These are phyloP conservation scores for Amanita thiersii DNA, from an alignment of 768 basidiomycete genomes.

Conservation along the genomic window DNA sequence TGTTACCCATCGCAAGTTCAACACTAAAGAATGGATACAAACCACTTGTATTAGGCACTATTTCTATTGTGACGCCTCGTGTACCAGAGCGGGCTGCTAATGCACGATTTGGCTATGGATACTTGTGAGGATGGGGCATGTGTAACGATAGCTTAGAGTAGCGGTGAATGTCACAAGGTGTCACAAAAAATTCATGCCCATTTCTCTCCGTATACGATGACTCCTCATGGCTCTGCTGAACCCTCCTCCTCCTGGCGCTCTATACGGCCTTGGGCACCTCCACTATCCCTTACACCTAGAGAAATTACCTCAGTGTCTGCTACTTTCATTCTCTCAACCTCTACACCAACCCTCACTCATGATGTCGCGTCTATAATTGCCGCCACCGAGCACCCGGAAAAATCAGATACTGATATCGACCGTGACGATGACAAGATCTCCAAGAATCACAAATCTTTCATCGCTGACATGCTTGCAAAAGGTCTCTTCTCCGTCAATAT, in stretches of 20 bases:
- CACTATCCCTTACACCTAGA: conserved; percentile 59
- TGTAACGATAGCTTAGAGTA: not conserved
- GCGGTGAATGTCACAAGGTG: conserved; percentile 2
- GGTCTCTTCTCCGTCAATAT: conserved; percentile 69
- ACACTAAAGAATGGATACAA: conserved; percentile 4
- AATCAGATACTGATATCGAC: conserved; percentile 21
- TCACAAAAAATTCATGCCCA: conserved; percentile 5
- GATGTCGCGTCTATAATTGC: conserved; percentile 34
- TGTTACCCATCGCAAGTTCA: not conserved
- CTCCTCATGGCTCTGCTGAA: conserved; percentile 15
- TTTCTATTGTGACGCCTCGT: not conserved
- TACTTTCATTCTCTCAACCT: conserved; percentile 66
- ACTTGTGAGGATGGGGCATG: conserved; percentile 1
- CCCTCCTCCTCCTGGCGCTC: conserved; percentile 48
- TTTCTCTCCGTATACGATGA: conserved; percentile 15
- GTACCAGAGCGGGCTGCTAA: conserved; percentile 1
- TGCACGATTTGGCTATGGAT: conserved; percentile 6
- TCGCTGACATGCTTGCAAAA: conserved; percentile 61
- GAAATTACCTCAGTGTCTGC: conserved; percentile 85
- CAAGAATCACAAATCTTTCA: conserved; percentile 26
- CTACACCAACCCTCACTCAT: conserved; percentile 27
- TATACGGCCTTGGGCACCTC: conserved; percentile 70
- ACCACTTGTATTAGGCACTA: conserved; percentile 1
- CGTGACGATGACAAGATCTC: conserved; percentile 5
- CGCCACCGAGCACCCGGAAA: conserved; percentile 28